These are phyloP conservation scores for Collybia mongolica DNA, from an alignment of 768 basidiomycete genomes.

Conservation along the genomic window DNA sequence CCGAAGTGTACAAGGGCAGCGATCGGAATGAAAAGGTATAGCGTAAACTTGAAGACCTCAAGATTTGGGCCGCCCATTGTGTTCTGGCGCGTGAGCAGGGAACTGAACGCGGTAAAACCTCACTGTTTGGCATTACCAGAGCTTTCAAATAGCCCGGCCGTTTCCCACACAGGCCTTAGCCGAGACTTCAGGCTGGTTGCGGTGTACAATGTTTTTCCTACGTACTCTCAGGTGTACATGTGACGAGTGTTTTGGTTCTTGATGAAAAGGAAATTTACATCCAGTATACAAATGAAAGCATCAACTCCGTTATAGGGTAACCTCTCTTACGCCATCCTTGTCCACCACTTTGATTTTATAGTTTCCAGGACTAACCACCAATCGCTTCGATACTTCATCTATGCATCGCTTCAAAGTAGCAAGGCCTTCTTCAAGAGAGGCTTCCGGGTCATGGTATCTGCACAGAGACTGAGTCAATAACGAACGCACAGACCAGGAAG, in stretches of 20 bases:
- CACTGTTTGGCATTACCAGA: no score
- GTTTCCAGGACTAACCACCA: conserved; percentile 75
- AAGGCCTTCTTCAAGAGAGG: conserved; percentile 81
- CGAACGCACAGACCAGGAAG: not conserved
- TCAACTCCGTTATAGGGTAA: conserved; percentile 53
- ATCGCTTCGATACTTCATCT: conserved; percentile 80
- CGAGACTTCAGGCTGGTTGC: no score
- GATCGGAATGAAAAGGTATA: conserved; percentile 86
- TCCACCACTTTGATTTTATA: conserved; percentile 93
- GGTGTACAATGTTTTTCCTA: no score
- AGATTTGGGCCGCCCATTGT: conserved; percentile 60
- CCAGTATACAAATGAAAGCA: not conserved
- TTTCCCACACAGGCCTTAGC: no score
- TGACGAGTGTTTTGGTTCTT: no score
- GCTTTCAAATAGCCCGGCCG: no score
- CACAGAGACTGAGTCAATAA: not conserved
- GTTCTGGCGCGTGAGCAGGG: not conserved
- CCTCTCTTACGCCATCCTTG: conserved; percentile 83
- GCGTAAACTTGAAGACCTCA: conserved; percentile 86
- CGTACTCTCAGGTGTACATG: no score
- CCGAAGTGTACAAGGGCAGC: conserved; percentile 81
- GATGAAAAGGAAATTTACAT: no score
- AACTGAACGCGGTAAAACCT: not conserved
- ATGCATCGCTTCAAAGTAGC: conserved; percentile 84
- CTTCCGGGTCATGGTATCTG: conserved; percentile 91